Evolutionary conservation across 306 rosid genomes (phyloP).

Genomic region (Mucuna pruriens): DNA sequence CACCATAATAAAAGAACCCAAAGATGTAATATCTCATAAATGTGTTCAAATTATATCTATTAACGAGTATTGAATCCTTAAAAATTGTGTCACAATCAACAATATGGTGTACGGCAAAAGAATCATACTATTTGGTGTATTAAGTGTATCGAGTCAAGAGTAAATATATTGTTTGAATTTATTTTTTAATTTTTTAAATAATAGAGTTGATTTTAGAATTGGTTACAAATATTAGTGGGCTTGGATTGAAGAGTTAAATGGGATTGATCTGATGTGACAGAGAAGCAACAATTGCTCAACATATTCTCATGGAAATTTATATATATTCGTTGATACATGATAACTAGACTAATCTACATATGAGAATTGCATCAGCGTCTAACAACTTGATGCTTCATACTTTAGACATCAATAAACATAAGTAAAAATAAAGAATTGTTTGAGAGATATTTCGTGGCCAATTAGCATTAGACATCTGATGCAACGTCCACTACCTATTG

Average conservation of each 20-base stretch:
- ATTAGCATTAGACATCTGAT: conserved; percentile 40
- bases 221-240: not conserved
- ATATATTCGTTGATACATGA: not conserved
- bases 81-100: not conserved
- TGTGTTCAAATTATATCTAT: not conserved
- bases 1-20: not conserved
- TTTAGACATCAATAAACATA: not conserved
- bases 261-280: not conserved
- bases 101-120: not conserved
- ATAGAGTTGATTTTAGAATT: not conserved
- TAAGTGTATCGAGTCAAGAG: not conserved
- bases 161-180: not conserved
- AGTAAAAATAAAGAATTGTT: not conserved
- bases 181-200: not conserved
- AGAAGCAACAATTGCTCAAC: not conserved
- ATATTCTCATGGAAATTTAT: not conserved
- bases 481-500: conserved; percentile 46
- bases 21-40: not conserved
- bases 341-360: not conserved
- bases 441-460: conserved; percentile 1
- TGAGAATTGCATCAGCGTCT: not conserved
- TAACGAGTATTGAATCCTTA: not conserved
- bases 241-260: not conserved
- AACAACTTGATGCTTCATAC: not conserved
- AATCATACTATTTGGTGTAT: not conserved